Conservation (phyloP, 345 rosid genomes). For the Cardiospermum halicacabum region DNA sequence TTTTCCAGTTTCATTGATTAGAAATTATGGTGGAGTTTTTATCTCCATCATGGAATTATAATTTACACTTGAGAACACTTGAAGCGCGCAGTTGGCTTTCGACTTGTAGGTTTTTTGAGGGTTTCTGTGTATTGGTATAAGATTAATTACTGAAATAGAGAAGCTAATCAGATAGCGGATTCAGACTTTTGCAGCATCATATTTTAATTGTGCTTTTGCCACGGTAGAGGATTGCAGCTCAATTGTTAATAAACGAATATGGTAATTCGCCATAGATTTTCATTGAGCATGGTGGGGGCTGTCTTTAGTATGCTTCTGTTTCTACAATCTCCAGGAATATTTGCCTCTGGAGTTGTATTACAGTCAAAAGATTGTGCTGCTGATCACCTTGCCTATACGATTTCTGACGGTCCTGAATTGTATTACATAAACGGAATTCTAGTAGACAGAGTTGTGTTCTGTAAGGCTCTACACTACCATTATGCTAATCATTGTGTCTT, state of each 20-base stretch:
- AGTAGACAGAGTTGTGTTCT: constrained; percentile 47
- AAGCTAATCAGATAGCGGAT: constrained; percentile 13
- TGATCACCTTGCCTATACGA: constrained; percentile 46
- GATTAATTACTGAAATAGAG: constrained; percentile 1
- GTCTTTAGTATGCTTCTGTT: constrained; percentile 35
- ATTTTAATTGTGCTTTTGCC: constrained; percentile 2
- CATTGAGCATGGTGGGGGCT: constrained; percentile 29
- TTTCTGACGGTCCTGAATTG: constrained; percentile 30
- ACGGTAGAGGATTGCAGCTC: constrained; percentile 11
- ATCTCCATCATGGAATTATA: neutral
- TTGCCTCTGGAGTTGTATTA: constrained; percentile 32
- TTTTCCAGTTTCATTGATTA: constrained; percentile 8
- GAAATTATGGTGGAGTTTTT: constrained; percentile 12
- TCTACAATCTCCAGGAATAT: constrained; percentile 32
- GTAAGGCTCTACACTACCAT: constrained; percentile 48
- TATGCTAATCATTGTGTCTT: constrained; percentile 39
- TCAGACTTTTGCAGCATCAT: neutral
- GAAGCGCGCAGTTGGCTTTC: neutral
- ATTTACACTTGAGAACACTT: neutral
- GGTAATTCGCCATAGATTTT: constrained; percentile 13
- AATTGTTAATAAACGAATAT: constrained; percentile 8
- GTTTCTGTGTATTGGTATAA: neutral
- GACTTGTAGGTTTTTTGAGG: neutral
- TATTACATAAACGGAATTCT: constrained; percentile 56
- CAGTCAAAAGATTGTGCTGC: constrained; percentile 48